Conservation (phyloP, 495 filamentous ascomycete species). For the Tuber umbilicatum region DNA sequence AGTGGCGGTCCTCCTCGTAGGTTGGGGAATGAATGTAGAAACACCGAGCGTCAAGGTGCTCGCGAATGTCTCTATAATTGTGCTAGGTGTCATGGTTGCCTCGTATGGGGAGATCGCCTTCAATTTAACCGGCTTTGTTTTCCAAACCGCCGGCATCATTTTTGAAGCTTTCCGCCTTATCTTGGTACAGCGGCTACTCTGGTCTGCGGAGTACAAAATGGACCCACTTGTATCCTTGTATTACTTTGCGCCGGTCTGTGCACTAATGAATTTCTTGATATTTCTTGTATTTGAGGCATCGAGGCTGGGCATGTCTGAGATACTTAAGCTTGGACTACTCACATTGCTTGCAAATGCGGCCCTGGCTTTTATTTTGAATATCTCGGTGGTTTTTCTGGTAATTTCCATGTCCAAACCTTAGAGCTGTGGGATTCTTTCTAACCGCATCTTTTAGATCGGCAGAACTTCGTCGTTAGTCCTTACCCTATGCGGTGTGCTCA, state of each 20-base stretch:
- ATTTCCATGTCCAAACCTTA: constrained; percentile 41
- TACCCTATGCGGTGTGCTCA: constrained; percentile 94
- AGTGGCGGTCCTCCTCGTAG: constrained; percentile 76
- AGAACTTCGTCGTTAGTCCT: constrained; percentile 94
- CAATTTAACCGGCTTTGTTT: constrained; percentile 76
- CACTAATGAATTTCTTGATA: constrained; percentile 75
- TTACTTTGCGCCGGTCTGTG: constrained; percentile 92
- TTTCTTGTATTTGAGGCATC: constrained; percentile 74
- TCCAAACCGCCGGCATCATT: constrained; percentile 73
- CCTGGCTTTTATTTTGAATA: constrained; percentile 81
- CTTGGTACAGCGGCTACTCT: constrained; percentile 84
- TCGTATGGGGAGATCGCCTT: constrained; percentile 92
- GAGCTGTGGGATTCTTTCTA: constrained; percentile 31
- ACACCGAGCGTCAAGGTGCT: constrained; percentile 72
- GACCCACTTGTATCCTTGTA: constrained; percentile 92
- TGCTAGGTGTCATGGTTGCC: constrained; percentile 81
- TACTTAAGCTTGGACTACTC: constrained; percentile 67
- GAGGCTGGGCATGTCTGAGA: constrained; percentile 60
- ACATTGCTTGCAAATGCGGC: constrained; percentile 73
- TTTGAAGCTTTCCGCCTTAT: constrained; percentile 88
- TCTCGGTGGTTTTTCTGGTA: constrained; percentile 92
- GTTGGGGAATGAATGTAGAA: constrained; percentile 74
- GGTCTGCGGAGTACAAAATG: constrained; percentile 92
- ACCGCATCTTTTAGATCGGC: constrained; percentile 63
- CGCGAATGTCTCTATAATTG: constrained; percentile 79